Percentiles rank a stretch among this genome's conserved stretches.
Evolutionary conservation across 148 eudicot species (phyloP).

Genomic region (Bassia scoparia): DNA sequence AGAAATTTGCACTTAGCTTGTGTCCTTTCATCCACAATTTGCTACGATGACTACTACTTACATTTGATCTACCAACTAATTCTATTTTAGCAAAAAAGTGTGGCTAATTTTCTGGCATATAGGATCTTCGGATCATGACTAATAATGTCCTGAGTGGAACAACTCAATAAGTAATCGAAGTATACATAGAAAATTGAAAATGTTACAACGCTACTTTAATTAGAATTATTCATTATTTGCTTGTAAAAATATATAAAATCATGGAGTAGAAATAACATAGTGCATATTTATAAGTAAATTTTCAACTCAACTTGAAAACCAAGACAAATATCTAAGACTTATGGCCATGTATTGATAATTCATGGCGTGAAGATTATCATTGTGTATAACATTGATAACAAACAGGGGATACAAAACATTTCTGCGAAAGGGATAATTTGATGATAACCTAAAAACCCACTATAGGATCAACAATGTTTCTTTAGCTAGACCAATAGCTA

Average conservation of each 20-base stretch:
- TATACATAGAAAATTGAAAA: background rate
- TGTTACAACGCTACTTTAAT: background rate
- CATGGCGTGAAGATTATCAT: background rate
- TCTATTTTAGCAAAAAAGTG: background rate
- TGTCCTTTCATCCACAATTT: too few relatives aligned
- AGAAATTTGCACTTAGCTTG: too few relatives aligned
- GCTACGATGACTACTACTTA: background rate
- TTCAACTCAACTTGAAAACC: background rate
- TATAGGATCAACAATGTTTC: background rate
- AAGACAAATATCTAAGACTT: background rate
- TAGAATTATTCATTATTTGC: background rate
- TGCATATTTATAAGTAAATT: background rate
- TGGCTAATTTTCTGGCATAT: background rate
- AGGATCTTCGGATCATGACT: background rate
- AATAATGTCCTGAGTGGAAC: background rate
- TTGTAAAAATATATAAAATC: too few relatives aligned
- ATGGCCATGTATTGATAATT: background rate
- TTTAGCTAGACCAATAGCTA: background rate
- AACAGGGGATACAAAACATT: background rate
- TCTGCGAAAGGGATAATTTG: background rate
- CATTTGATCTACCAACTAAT: background rate
- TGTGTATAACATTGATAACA: background rate
- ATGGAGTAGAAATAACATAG: too few relatives aligned
- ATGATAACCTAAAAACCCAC: background rate
- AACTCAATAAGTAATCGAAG: background rate